A percentile compares a stretch with the other conserved stretches of the same genome.
Evolutionary conservation across 805 yeast genomes (phyloP).

Genomic region (Candida wancherniae): DNA sequence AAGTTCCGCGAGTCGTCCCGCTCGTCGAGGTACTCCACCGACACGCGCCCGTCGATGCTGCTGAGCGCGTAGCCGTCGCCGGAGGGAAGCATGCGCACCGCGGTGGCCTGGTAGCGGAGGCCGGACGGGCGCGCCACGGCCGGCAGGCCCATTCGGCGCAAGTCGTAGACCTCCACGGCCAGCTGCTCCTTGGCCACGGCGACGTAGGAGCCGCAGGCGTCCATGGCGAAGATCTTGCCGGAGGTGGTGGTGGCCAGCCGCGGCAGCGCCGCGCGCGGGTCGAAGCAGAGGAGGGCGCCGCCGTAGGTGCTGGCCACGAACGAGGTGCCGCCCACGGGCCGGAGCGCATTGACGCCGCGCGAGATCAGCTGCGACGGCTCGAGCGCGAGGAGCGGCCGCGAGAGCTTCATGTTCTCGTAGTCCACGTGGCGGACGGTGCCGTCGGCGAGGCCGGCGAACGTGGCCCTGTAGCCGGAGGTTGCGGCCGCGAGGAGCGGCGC

Average conservation of each 20-base stretch:
- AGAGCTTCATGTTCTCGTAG: constrained; percentile 34
- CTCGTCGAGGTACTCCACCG: constrained; percentile 63
- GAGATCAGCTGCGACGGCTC: constrained; percentile 1
- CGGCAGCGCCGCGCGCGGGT: constrained; percentile 10
- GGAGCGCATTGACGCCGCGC: constrained; percentile 17
- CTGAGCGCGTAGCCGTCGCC: constrained; percentile 58
- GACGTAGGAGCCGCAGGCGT: constrained; percentile 39
- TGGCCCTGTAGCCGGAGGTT: constrained; percentile 21
- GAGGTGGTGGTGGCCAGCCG: constrained; percentile 21
- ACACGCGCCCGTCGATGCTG: constrained; percentile 79
- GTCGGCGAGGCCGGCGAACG: constrained; percentile 48
- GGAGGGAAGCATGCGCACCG: constrained; percentile 50
- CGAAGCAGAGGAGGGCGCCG: constrained; percentile 11
- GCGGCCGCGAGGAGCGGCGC: constrained; percentile 28
- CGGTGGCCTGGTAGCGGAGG: constrained; percentile 59
- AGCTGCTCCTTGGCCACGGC: constrained; percentile 54
- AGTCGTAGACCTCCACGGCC: constrained; percentile 53
- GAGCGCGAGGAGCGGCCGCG: constrained; percentile 4
- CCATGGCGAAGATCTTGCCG: constrained; percentile 61
- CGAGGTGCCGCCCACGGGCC: constrained; percentile 7
- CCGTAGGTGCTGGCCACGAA: constrained; percentile 17
- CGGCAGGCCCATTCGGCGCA: constrained; percentile 42
- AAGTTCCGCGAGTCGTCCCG: constrained; percentile 43
- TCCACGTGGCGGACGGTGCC: constrained; percentile 53
- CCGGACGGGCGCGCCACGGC: constrained; percentile 56